Conservation (phyloP, 83 land plant genomes). For the Larix sibirica region DNA sequence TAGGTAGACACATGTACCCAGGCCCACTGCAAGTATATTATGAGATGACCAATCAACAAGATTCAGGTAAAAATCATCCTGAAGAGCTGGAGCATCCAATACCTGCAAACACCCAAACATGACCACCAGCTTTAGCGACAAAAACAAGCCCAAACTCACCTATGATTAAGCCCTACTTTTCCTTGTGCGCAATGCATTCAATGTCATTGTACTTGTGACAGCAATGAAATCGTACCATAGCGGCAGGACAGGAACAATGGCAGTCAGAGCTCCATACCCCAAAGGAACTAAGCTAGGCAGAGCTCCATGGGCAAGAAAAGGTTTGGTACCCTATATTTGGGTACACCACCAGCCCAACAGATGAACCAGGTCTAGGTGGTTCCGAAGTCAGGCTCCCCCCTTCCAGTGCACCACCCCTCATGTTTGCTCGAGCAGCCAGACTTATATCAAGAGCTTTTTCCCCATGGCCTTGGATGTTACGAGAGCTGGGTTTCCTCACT, state of each 20-base stretch:
- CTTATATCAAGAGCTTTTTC: too few species aligned
- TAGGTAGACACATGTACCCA: constrained; percentile 93
- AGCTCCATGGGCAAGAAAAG: too few species aligned
- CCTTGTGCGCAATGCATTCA: neutral
- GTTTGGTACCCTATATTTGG: neutral
- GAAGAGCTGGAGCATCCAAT: constrained; percentile 93
- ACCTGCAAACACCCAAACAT: constrained; percentile 45
- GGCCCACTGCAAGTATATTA: constrained; percentile 89
- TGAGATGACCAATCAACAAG: constrained; percentile 95
- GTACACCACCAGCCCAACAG: neutral
- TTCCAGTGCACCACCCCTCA: too few species aligned
- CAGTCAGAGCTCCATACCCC: neutral
- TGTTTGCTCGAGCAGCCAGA: too few species aligned
- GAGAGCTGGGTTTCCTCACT: too few species aligned
- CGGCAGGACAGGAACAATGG: neutral
- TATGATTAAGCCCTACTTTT: neutral
- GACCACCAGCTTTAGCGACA: neutral
- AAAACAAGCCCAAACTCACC: neutral
- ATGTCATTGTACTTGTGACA: constrained; percentile 2
- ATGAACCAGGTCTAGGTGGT: too few species aligned
- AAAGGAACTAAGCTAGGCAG: neutral
- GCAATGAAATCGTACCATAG: neutral
- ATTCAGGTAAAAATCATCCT: constrained; percentile 94
- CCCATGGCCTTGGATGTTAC: too few species aligned
- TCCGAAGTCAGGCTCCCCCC: too few species aligned